Conservation (phyloP, 163 green algal genomes). For the Picocystis sp. region DNA sequence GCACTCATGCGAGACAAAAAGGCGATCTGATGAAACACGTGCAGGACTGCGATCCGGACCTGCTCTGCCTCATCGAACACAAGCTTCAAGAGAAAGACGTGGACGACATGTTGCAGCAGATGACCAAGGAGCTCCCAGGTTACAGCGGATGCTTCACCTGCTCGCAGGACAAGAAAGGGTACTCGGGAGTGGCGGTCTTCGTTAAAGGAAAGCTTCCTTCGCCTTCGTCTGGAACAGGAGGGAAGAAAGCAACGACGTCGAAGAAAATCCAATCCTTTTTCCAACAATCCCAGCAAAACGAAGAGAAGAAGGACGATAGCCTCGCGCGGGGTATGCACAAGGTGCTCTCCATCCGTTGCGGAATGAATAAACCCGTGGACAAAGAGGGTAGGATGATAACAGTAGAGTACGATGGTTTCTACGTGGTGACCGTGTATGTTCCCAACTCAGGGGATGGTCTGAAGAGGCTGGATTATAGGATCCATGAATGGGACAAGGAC, state of each 20-base stretch:
- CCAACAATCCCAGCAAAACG: background rate
- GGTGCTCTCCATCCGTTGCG: too few relatives aligned
- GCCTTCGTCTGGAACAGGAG: slow-evolving; percentile 10
- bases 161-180: slow-evolving; percentile 14
- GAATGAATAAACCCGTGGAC: slow-evolving; percentile 2
- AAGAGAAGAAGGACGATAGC: background rate
- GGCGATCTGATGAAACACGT: too few relatives aligned
- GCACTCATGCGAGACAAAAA: too few relatives aligned
- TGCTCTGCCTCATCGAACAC: slow-evolving; percentile 24
- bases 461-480: slow-evolving; percentile 9
- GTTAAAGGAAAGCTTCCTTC: slow-evolving; percentile 8
- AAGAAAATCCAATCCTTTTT: slow-evolving; percentile 7
- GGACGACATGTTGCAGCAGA: slow-evolving; percentile 5
- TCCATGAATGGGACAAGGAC: slow-evolving; percentile 15
- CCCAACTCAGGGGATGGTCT: slow-evolving; percentile 19
- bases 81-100: slow-evolving; percentile 48
- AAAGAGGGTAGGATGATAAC: slow-evolving; percentile 21
- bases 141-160: too few relatives aligned
- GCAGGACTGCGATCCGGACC: background rate
- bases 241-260: background rate
- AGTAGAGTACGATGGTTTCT: slow-evolving; percentile 18
- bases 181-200: slow-evolving; percentile 17
- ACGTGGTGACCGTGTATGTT: slow-evolving; percentile 15
- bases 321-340: background rate
- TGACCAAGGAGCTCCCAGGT: too few relatives aligned